Base-by-base conservation (phyloP, 495 filamentous ascomycete species). In the Hypoxylon trugodes region DNA sequence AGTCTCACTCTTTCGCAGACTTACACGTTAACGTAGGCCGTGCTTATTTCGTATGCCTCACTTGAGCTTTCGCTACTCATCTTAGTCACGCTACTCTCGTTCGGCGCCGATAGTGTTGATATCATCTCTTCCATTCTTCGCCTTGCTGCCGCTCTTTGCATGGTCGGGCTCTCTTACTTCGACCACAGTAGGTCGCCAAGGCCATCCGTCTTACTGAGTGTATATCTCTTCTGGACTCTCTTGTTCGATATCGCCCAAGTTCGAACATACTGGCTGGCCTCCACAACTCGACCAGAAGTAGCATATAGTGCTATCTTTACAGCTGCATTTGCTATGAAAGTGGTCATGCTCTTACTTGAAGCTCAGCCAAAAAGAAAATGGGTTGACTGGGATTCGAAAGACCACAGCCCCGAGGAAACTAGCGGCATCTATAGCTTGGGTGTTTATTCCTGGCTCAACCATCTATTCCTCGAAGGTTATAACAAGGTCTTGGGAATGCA, bases 361-460 rank as follows among this genome's bases (percentile, higher is more conserved):
- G 74, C 81, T 0, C 59, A 77, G n/a, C 80, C 85, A 50, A 89
- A 89, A 70, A 8, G 56, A 2, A 55, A 33, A 59, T 68, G 51
- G 59, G 30, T 65, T 5, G 59, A 73, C 16, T 86, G 78, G 63
- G 62, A 68, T n/a, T 35, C 66, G 9, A 75, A 77, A 38, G 77
- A 84, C 2, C 69, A 66, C 41, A 71, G 65, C n/a, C 84, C 84
- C 0, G 87, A 90, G 59, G 82, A 81, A 9, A 85, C 78, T 0
- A 81, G 77, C 45, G 81, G 86, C 3, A 78, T 87, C n/a, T 84
- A 79, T 41, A 84, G 75, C 58, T 72, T 76, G n/a, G 72, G 70
- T 0, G 75, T 86, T 18, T 88, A 87, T 62, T 85, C 73, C 71
- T 90, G 87, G 86, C 70, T 88, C 49, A 88, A 86, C 55, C 69